phyloP scores from a whole-genome alignment of 140 eudicot species.

The Oenanthe javanica region DNA sequence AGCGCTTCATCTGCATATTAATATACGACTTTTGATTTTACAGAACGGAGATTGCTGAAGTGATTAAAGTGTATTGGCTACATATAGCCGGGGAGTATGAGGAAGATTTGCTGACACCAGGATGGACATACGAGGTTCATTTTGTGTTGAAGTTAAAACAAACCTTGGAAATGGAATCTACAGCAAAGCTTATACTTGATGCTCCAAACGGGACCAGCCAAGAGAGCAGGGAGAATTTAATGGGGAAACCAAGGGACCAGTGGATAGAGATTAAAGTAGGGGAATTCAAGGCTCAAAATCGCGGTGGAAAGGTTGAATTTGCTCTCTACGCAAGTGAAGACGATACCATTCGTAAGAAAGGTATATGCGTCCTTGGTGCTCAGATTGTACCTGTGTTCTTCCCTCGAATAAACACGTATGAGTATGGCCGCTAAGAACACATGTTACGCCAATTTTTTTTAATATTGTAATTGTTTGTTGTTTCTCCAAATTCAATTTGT shows the following conservation, averaged over 20 bases:
- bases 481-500: too few species aligned
- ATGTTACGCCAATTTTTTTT: not conserved
- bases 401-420: not conserved
- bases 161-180: not conserved
- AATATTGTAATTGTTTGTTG: not conserved
- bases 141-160: slow-evolving; percentile 1
- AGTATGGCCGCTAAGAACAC: not conserved
- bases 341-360: slow-evolving; percentile 3
- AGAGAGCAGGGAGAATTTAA: not conserved
- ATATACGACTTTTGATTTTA: not conserved
- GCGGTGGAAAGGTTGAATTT: not conserved
- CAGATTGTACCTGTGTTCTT: slow-evolving; percentile 3
- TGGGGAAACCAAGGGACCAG: slow-evolving; percentile 3
- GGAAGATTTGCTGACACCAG: not conserved
- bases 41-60: slow-evolving; percentile 2
- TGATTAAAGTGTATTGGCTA: not conserved
- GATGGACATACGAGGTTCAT: not conserved
- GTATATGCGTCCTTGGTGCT: slow-evolving; percentile 7
- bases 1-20: not conserved
- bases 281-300: slow-evolving; percentile 2
- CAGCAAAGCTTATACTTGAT: slow-evolving; percentile 2
- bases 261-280: slow-evolving; percentile 5
- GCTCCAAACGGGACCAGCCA: slow-evolving; percentile 1
- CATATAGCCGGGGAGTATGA: not conserved
- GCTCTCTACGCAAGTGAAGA: slow-evolving; percentile 1